phyloP scores from a whole-genome alignment of 2,329 filamentous ascomycete species.

The Colletotrichum somersetense region DNA sequence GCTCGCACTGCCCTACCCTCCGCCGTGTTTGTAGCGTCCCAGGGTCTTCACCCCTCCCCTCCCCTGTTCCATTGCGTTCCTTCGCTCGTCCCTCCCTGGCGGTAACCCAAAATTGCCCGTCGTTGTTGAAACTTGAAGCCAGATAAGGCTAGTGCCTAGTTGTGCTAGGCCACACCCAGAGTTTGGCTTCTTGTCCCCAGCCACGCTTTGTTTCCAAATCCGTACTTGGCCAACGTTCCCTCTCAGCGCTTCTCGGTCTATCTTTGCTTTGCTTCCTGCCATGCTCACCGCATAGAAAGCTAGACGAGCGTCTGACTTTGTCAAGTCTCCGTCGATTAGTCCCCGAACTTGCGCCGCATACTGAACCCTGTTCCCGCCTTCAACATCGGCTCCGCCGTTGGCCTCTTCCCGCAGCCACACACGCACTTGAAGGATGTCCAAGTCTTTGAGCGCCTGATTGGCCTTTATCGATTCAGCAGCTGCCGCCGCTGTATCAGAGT shows the following conservation, averaged over 20 bases:
- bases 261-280: slow-evolving; percentile 15
- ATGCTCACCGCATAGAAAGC: slow-evolving; percentile 1
- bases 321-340: slow-evolving; percentile 5
- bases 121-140: slow-evolving; percentile 27
- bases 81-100: slow-evolving; percentile 24
- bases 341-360: slow-evolving; percentile 16
- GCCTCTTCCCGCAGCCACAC: slow-evolving; percentile 29
- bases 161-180: slow-evolving; percentile 28
- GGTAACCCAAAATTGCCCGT: slow-evolving; percentile 18
- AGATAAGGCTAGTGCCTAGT: slow-evolving; percentile 19
- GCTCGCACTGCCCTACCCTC: slow-evolving; percentile 16
- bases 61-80: slow-evolving; percentile 14
- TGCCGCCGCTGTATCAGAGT: neutral
- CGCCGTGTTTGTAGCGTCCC: slow-evolving; percentile 8
- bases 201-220: slow-evolving; percentile 33
- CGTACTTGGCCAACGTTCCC: slow-evolving; percentile 24
- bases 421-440: neutral
- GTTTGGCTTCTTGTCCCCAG: slow-evolving; percentile 25
- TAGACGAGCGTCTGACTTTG: slow-evolving; percentile 12
- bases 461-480: slow-evolving; percentile 1
- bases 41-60: slow-evolving; percentile 15
- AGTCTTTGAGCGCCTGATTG: neutral
- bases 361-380: slow-evolving; percentile 4
- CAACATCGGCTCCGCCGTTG: slow-evolving; percentile 28
- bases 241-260: slow-evolving; percentile 19